Percentiles rank a stretch among this genome's conserved stretches.
Evolutionary conservation across 1,284 basidiomycete species (phyloP).

Genomic region (Xanthoconium separans): DNA sequence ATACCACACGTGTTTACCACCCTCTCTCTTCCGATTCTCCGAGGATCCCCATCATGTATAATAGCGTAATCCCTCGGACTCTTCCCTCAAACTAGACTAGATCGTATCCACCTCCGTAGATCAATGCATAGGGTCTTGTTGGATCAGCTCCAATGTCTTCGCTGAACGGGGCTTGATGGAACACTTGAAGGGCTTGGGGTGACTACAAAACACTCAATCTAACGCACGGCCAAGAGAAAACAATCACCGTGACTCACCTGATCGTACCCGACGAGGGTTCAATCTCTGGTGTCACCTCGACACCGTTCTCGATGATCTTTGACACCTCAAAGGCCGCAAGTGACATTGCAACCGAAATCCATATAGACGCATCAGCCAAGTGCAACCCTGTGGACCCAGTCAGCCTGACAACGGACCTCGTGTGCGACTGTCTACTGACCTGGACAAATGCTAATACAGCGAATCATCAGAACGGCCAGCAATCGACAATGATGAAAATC

Average conservation of each 20-base stretch:
- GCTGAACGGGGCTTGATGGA: slow-evolving; percentile 57
- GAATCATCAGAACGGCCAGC: slow-evolving; percentile 2
- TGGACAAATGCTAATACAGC: slow-evolving; percentile 48
- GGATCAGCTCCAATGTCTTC: slow-evolving; percentile 50
- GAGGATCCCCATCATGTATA: slow-evolving; percentile 10
- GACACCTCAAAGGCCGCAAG: slow-evolving; percentile 48
- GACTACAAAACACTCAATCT: slow-evolving; percentile 37
- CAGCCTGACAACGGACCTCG: not conserved
- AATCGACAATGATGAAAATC: slow-evolving; percentile 14
- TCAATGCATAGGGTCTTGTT: slow-evolving; percentile 38
- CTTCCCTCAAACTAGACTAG: no score
- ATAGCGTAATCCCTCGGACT: not conserved
- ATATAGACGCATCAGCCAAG: slow-evolving; percentile 58
- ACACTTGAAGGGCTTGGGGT: slow-evolving; percentile 62
- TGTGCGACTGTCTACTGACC: slow-evolving; percentile 33
- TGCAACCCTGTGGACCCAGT: slow-evolving; percentile 40
- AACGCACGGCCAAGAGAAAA: not conserved
- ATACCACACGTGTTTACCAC: not conserved
- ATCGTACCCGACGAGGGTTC: slow-evolving; percentile 58
- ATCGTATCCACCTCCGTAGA: not conserved
- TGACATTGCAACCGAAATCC: slow-evolving; percentile 53
- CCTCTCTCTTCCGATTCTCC: slow-evolving; percentile 1
- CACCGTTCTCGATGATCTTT: slow-evolving; percentile 32
- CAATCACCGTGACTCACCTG: slow-evolving; percentile 42
- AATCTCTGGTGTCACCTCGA: slow-evolving; percentile 47